phyloP scores from a whole-genome alignment of 306 rosid species.

The Dryas drummondii region DNA sequence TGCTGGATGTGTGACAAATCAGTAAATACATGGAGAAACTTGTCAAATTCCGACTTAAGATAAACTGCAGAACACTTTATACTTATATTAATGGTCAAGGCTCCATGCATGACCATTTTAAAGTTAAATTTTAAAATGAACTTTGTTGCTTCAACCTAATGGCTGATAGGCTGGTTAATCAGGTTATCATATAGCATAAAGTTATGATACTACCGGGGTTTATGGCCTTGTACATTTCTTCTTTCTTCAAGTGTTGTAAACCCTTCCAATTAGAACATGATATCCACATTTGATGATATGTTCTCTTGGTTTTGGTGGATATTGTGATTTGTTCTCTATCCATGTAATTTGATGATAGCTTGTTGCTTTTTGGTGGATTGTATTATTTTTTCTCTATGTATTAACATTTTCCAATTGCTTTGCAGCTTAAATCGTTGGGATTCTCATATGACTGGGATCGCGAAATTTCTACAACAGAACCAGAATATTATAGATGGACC shows the following conservation, averaged over 20 bases:
- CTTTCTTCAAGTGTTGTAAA: constrained; percentile 6
- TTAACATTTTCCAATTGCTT: constrained; percentile 27
- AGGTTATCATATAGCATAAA: constrained; percentile 7
- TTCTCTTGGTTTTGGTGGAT: constrained; percentile 5
- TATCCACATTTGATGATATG: neutral
- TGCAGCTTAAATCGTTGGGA: constrained; percentile 92
- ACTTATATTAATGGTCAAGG: neutral
- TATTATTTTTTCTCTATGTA: constrained; percentile 27
- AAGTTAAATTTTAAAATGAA: neutral
- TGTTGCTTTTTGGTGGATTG: constrained; percentile 23
- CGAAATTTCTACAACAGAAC: constrained; percentile 90
- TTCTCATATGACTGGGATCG: constrained; percentile 99
- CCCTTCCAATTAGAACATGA: constrained; percentile 1
- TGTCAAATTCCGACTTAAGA: neutral
- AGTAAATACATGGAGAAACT: neutral
- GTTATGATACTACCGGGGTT: neutral
- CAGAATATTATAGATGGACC: constrained; percentile 94
- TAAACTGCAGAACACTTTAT: constrained; percentile 4
- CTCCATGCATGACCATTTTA: neutral
- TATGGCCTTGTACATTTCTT: constrained; percentile 1
- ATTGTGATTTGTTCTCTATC: constrained; percentile 20
- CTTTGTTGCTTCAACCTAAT: constrained; percentile 7
- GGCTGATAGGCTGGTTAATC: neutral
- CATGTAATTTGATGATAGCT: neutral
- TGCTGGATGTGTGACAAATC: neutral